A percentile compares a stretch with the other conserved stretches of the same genome.
These are phyloP conservation scores for Boehmeria nivea DNA, from an alignment of 306 rosid species.

Conservation along the genomic window DNA sequence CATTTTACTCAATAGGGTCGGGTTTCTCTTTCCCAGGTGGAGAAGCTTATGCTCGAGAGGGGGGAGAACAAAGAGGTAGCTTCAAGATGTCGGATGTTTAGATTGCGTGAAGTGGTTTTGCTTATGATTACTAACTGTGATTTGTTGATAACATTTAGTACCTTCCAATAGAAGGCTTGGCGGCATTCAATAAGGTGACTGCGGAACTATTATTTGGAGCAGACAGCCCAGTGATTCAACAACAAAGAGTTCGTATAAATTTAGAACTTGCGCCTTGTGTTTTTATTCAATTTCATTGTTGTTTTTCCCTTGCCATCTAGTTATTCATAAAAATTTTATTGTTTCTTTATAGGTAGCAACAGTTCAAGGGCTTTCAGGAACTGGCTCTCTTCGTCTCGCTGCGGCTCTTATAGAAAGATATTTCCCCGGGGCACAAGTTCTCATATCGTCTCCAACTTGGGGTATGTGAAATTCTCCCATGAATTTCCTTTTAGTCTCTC, in stretches of 20 bases:
- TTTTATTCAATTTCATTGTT: background rate
- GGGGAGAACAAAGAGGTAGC: conserved; percentile 95
- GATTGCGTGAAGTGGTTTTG: conserved; percentile 14
- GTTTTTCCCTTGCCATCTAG: background rate
- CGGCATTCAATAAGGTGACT: conserved; percentile 91
- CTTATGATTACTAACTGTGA: conserved; percentile 2
- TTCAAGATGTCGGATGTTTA: conserved; percentile 8
- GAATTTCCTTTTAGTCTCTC: conserved; percentile 18
- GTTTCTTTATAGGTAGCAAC: conserved; percentile 68
- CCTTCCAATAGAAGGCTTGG: conserved; percentile 96
- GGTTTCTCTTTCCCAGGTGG: conserved; percentile 46
- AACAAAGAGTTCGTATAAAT: conserved; percentile 55
- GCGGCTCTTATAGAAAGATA: conserved; percentile 85
- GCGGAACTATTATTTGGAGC: conserved; percentile 89
- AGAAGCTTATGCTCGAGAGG: conserved; percentile 79
- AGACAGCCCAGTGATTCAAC: conserved; percentile 64
- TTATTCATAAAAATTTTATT: background rate
- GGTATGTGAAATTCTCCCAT: conserved; percentile 43
- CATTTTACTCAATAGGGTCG: conserved; percentile 1
- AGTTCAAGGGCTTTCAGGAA: conserved; percentile 96
- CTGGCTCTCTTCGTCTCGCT: conserved; percentile 90
- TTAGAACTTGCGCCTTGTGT: background rate
- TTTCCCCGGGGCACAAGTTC: conserved; percentile 81
- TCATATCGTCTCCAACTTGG: conserved; percentile 97
- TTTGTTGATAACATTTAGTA: conserved; percentile 45